phyloP scores from a whole-genome alignment of 352 stramenopile species.

The Aphanomyces astaci region DNA sequence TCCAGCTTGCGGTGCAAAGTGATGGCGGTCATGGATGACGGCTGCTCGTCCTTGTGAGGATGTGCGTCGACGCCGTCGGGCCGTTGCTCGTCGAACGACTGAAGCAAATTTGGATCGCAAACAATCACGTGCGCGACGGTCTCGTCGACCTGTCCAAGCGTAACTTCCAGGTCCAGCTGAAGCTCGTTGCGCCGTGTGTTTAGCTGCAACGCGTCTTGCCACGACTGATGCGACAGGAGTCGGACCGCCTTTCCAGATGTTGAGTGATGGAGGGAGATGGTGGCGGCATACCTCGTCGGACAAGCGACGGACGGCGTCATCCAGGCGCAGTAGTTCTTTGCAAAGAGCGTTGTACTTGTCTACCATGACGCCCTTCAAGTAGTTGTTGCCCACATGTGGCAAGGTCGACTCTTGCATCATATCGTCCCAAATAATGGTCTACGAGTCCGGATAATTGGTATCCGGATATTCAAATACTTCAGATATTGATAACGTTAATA shows the following conservation, averaged over 20 bases:
- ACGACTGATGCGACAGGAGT: not conserved
- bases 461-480: too few relatives aligned
- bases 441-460: too few relatives aligned
- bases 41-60: too few relatives aligned
- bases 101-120: not conserved
- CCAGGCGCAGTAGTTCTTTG: not conserved
- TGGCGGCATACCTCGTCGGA: conserved; percentile 2
- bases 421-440: too few relatives aligned
- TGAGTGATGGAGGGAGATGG: too few relatives aligned
- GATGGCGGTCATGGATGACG: too few relatives aligned
- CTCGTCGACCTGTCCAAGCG: not conserved
- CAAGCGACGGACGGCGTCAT: not conserved
- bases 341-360: conserved; percentile 13
- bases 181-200: conserved; percentile 9
- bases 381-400: conserved; percentile 1
- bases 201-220: not conserved
- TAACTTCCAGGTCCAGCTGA: not conserved
- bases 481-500: too few relatives aligned
- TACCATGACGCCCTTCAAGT: conserved; percentile 12
- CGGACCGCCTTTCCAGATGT: not conserved
- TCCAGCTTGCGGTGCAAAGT: too few relatives aligned
- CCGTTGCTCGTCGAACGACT: not conserved
- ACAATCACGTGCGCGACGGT: conserved; percentile 1
- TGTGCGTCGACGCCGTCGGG: too few relatives aligned
- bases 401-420: too few relatives aligned